Evolutionary conservation across 257 asterid species (phyloP).

Genomic region (Petunia secreta): DNA sequence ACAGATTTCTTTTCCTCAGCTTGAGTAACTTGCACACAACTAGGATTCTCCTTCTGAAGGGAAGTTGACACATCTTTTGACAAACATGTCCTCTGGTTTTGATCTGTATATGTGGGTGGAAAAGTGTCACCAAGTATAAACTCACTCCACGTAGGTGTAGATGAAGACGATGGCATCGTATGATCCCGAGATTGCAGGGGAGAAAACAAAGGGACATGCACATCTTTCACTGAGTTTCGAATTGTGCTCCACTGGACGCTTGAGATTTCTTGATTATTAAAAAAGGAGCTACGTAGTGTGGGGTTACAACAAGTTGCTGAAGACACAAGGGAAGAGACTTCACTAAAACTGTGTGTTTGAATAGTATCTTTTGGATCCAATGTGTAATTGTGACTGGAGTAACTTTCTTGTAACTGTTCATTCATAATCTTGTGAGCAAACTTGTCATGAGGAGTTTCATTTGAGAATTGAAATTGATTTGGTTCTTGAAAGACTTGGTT

Average conservation of each 20-base stretch:
- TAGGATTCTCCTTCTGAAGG: slow-evolving; percentile 27
- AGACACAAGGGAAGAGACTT: slow-evolving; percentile 43
- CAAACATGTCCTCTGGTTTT: slow-evolving; percentile 29
- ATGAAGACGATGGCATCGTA: slow-evolving; percentile 39
- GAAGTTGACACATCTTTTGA: slow-evolving; percentile 15
- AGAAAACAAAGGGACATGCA: slow-evolving; percentile 32
- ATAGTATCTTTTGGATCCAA: slow-evolving; percentile 35
- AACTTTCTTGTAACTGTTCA: slow-evolving; percentile 30
- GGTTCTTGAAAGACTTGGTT: slow-evolving; percentile 26
- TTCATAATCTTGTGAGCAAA: slow-evolving; percentile 20
- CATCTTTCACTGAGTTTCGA: too few species aligned
- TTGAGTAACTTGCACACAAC: slow-evolving; percentile 13
- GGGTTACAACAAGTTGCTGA: slow-evolving; percentile 43
- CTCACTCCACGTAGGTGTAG: slow-evolving; percentile 45
- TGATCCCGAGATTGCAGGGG: slow-evolving; percentile 44
- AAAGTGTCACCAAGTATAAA: slow-evolving; percentile 40
- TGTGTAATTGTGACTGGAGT: slow-evolving; percentile 20
- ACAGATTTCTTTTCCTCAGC: slow-evolving; percentile 9
- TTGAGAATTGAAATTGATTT: too few species aligned
- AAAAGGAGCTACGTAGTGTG: slow-evolving; percentile 42
- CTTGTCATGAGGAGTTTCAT: slow-evolving; percentile 25
- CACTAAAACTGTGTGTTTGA: slow-evolving; percentile 43
- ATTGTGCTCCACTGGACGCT: too few species aligned
- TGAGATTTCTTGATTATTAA: too few species aligned
- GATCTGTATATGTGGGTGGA: slow-evolving; percentile 22